Base-by-base conservation (phyloP, 345 rosid species). In the Salix dunnii region DNA sequence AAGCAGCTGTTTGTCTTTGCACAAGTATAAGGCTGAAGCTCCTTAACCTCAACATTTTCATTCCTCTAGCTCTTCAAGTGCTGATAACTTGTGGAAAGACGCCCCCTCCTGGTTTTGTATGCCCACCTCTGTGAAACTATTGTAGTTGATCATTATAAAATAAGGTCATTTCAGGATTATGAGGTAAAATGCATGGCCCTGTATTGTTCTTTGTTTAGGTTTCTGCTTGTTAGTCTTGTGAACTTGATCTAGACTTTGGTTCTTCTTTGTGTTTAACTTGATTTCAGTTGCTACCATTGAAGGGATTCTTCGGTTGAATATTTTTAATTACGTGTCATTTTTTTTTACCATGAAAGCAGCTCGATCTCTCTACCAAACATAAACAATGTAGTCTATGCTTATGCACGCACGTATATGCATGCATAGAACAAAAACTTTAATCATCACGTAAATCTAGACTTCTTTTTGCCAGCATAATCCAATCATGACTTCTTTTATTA, bases 1-100 rank as follows among this genome's bases (percentile, higher is more conserved):
- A 86, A 85, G 89, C 89, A 28, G 89, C 89, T 1, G 31, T 86
- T 69, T 86, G 89, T 61, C 80, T 86, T 30, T 86, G 89, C 78
- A 78, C 85, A 0, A 78, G 77, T 33, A 69, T 84, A 28, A 80
- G 85, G 79, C 80, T 86, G 12, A 86, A 78, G 85, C 83, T 86
- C 23, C 85, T 86, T 16, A 86, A 86, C 77, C 72, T 86, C 21
- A 84, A 82, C 60, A 78, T 86, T 27, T 78, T 78, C 81, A 71
- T 84, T 49, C 89, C 89, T 70, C 87, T 86, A 30, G 87, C 87
- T 30, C 84, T 86, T 74, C 87, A 84, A 64, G 84, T 66, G 30
- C 72, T 86, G 7, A 78, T 78, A 23, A 82, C 85, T 38, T 86
- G 89, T 71, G 87, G 89, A 11, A 51, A 71, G 78, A 82, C 75